Evolutionary conservation across 805 yeast genomes (phyloP).

Genomic region (Candida yuanshanica): DNA sequence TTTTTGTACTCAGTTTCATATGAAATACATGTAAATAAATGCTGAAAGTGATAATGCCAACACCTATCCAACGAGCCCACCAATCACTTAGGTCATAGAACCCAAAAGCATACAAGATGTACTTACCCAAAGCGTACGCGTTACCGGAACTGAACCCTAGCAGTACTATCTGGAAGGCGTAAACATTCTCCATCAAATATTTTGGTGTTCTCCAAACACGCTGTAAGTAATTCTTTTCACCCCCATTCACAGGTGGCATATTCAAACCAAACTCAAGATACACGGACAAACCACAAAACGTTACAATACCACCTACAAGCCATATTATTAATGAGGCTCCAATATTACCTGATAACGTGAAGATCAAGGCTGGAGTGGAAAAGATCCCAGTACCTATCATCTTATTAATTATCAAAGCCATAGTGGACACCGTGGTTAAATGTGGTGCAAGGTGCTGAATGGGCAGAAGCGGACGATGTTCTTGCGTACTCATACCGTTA

Average conservation of each 20-base stretch:
- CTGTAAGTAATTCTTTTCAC: constrained; percentile 63
- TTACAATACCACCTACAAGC: constrained; percentile 58
- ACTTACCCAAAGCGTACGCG: constrained; percentile 60
- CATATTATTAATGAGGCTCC: constrained; percentile 52
- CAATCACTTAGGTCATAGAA: constrained; percentile 29
- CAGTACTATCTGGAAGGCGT: constrained; percentile 48
- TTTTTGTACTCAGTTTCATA: constrained; percentile 44
- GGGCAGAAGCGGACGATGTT: constrained; percentile 3
- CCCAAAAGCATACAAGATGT: constrained; percentile 41
- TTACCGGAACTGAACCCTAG: constrained; percentile 60
- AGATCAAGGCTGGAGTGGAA: constrained; percentile 61
- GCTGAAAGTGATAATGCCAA: constrained; percentile 40
- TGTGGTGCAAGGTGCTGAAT: constrained; percentile 10
- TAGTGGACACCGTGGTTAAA: constrained; percentile 17
- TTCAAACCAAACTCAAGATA: constrained; percentile 63
- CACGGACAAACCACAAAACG: constrained; percentile 47
- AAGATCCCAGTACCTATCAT: constrained; percentile 76
- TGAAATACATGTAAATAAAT: constrained; percentile 41
- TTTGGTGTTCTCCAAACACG: constrained; percentile 50
- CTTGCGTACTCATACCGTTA: not conserved
- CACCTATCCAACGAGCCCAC: constrained; percentile 42
- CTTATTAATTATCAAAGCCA: constrained; percentile 50
- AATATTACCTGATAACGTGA: constrained; percentile 49
- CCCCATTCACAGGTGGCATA: constrained; percentile 64
- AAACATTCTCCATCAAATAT: constrained; percentile 43